Base-by-base conservation (phyloP, 768 basidiomycete genomes). In the Rhizopogon sp. region DNA sequence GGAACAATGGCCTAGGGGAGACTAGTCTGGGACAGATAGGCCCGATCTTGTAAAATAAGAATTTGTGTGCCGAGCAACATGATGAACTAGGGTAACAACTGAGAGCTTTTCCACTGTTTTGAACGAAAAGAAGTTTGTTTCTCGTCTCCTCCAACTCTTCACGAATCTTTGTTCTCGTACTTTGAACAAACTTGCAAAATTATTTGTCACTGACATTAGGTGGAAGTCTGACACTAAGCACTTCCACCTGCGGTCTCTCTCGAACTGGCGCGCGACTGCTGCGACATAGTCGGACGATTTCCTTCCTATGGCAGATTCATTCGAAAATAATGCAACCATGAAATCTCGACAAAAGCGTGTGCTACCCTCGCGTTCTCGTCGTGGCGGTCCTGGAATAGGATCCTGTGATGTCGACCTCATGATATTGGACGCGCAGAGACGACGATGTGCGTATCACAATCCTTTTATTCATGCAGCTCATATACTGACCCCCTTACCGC, bases 321-420 rank as follows among this genome's bases (percentile, higher is more conserved):
- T 71, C 55, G 72, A 71, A 57, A 57, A 52, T 59, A 57, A 52
- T 59, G 56, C 70, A 51, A 64, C 66, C 49, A 62, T 70, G 44
- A 71, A 75, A 62, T 67, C 73, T 58, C 83, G 80, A 54, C 85
- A 84, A 71, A 88, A 87, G 72, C 85, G 92, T 68, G 85, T 92
- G 43, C 74, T 92, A 54, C 93, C 93, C 42, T 81, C 89, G 69
- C 82, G 93, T 62, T 81, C 87, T 54, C 79, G 90, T 62, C 81
- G 92, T 54, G 87, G 89, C 53, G 90, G 89, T 14, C 86, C 88
- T 29, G 90, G 89, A 37, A 81, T 90, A 50, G 90, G 92, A 54
- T 86, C 73, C 57, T 84, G 85, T 66, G 88, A 91, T 66, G 77
- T 85, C 16, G 93, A 95, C 74, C 62, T 83, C 53, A 85, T 91